These are phyloP conservation scores for Solanum bulbocastanum DNA, from an alignment of 257 asterid genomes.

Conservation along the genomic window DNA sequence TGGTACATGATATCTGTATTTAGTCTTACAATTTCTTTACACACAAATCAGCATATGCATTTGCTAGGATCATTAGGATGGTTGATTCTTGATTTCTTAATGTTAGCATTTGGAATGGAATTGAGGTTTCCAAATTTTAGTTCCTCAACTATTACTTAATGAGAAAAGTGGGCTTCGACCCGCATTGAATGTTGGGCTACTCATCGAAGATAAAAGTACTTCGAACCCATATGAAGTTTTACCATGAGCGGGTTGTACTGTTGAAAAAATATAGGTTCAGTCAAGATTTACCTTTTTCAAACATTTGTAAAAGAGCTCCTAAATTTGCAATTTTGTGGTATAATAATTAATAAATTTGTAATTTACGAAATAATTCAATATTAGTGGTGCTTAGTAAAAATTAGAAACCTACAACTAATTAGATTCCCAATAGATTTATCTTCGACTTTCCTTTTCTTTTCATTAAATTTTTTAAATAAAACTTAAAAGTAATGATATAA, in stretches of 20 bases:
- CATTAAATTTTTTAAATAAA: too few relatives aligned
- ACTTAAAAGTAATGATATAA: too few relatives aligned
- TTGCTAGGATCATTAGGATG: not conserved
- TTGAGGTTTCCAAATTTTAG: not conserved
- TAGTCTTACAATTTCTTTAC: not conserved
- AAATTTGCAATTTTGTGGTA: too few relatives aligned
- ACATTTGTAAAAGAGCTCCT: too few relatives aligned
- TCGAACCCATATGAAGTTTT: not conserved
- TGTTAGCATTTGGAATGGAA: not conserved
- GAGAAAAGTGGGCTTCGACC: not conserved
- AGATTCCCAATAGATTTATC: not conserved
- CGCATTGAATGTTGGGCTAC: not conserved
- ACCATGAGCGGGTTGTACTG: not conserved
- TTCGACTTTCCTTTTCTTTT: too few relatives aligned
- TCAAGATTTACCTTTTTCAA: not conserved
- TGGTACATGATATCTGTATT: not conserved
- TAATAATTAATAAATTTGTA: too few relatives aligned
- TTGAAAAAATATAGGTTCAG: not conserved
- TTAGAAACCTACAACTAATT: not conserved
- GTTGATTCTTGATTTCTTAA: not conserved
- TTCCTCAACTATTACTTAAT: not conserved
- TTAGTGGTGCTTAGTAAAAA: too few relatives aligned
- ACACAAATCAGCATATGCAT: not conserved
- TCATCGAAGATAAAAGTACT: not conserved
- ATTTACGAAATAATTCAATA: too few relatives aligned